Base-by-base conservation (phyloP, 1,139 yeast genomes). In the Magnusiomyces sp. region DNA sequence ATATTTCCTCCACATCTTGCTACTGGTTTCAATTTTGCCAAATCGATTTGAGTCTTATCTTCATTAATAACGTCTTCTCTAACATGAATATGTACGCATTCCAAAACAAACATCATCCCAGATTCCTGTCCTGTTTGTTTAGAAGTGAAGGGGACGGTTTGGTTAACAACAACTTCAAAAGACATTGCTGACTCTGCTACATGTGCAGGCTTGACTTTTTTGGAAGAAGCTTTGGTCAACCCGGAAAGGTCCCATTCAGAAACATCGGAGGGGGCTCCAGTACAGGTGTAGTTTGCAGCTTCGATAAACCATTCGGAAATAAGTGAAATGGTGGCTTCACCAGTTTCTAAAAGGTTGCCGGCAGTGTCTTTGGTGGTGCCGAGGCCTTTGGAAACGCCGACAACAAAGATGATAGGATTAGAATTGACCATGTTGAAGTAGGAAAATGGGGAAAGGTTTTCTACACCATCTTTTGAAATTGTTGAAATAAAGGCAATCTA, bases 261-360 rank as follows among this genome's bases (percentile, higher is more conserved):
- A 14, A 74, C 69, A 1, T 67, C 76, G 0, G 59, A 47, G 1
- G 84, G 84, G 2, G 80, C 72, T 55, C 72, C 64, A 27, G 69
- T 68, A 16, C 75, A 65, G n/a, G 77, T 64, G 55, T 63, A 73
- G 59, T 80, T 79, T 13, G 83, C 82, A 16, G 84, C 84, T 50
- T 80, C 86, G 31, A 75, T 66, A 58, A 79, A 77, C 83, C 83
- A 80, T 62, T 80, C 86, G 45, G 80, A 72, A 38, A 80, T 72
- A 49, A 80, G 72, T 60, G 75, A 80, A 58, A 80, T 72, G n/a
- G 82, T 77, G 49, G 74, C 69, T 57, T 80, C 85, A 3, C 66
- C 68, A 2, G 80, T 77, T 23, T 73, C 79, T 38, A 76, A 59
- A 31, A 79, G 60, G 56, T 79, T 80, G 11, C 58, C 58, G 46